Evolutionary conservation across 2,329 filamentous ascomycete species (phyloP).

Genomic region (Didymellaceae sp.): DNA sequence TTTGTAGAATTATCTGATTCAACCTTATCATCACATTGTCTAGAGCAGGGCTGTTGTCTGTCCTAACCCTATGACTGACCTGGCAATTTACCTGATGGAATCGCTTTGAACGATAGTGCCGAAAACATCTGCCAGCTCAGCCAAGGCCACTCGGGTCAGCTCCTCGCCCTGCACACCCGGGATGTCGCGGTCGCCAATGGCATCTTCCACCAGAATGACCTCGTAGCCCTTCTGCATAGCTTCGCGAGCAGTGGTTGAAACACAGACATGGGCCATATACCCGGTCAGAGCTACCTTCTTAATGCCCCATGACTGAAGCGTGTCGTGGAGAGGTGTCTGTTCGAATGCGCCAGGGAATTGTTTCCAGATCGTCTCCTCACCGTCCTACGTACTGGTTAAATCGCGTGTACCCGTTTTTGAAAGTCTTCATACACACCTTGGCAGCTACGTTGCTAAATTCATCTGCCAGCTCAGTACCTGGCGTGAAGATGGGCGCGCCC

Average conservation of each 20-base stretch:
- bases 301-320: conserved; percentile 57
- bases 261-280: conserved; percentile 71
- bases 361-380: conserved; percentile 66
- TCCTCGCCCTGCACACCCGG: conserved; percentile 65
- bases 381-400: conserved; percentile 33
- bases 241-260: conserved; percentile 68
- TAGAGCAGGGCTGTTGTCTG: background rate
- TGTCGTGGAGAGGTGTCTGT: conserved; percentile 64
- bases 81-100: conserved; percentile 50
- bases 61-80: background rate
- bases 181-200: conserved; percentile 70
- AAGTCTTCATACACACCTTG: conserved; percentile 17
- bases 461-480: conserved; percentile 63
- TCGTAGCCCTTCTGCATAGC: conserved; percentile 68
- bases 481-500: conserved; percentile 71
- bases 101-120: conserved; percentile 63
- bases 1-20: no score
- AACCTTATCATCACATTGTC: background rate
- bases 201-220: conserved; percentile 66
- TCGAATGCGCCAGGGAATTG: conserved; percentile 66
- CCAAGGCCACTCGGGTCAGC: conserved; percentile 57
- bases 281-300: conserved; percentile 68
- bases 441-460: conserved; percentile 67
- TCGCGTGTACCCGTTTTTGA: background rate
- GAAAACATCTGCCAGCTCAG: conserved; percentile 69